Base-by-base conservation (phyloP, 75 land plant genomes). In the Cupressus sempervirens region DNA sequence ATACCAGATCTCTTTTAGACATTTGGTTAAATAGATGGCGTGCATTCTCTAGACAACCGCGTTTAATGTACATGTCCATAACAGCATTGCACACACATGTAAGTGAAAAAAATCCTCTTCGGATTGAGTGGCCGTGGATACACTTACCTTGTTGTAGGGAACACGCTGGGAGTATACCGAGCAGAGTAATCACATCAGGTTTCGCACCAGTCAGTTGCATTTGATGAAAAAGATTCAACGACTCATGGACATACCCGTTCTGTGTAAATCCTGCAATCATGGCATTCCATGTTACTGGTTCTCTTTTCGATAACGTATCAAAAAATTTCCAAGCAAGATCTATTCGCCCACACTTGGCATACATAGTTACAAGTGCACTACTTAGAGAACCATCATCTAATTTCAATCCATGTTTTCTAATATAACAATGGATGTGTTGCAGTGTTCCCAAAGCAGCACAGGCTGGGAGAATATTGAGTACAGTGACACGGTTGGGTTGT, bases 51-150 rank as follows among this genome's bases (percentile, higher is more conserved):
- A 72, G 12, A 9, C 13, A 30, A 72, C 95, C 90, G 84, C 90
- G 87, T 87, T 89, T 89, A 40, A 86, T 89, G 85, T 92, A 92
- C 90, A 90, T 90, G 58, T 86, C 83, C 11, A 89, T 68, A 23
- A 89, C 83, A 50, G 91, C 75, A 52, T 84, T 86, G 58, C 46
- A 41, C 23, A 88, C 45, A 53, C 80, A 83, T 54, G 45, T 10
- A 56, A 70, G 84, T 32, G 40, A 41, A 35, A 46, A 46, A 56
- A 91, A 26, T 3, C 53, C 58, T 35, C 74, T 80, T 41, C 88
- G 87, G 18, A 41, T 86, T 13, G 76, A 30, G 54, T 88, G 80
- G 2, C 82, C 88, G 84, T 92, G 93, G 35, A 91, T 85, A 4
- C 83, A 83, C 76, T 81, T 85, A 48, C 93, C 93, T 84, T 77